Conservation (phyloP, 1,284 basidiomycete species). For the Malassezia equina region DNA sequence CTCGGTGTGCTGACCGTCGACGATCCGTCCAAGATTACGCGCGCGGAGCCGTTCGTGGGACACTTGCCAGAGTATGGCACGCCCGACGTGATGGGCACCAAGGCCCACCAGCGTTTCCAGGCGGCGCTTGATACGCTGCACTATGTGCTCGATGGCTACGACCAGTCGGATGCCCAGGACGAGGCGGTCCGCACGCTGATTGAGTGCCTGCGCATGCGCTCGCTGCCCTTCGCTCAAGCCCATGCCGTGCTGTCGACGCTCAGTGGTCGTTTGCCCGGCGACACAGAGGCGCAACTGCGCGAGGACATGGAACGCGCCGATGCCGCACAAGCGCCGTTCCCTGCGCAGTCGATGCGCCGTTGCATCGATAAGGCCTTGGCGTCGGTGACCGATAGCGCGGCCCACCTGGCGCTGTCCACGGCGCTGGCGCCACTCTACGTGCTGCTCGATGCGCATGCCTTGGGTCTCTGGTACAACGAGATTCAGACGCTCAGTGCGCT, state of each 20-base stretch:
- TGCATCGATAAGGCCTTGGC: constrained; percentile 53
- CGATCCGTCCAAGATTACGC: constrained; percentile 91
- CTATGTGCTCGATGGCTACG: constrained; percentile 58
- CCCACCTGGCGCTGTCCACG: constrained; percentile 37
- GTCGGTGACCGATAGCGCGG: constrained; percentile 14
- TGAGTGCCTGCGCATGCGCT: constrained; percentile 65
- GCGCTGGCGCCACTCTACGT: constrained; percentile 65
- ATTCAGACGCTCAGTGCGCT: constrained; percentile 63
- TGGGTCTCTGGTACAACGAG: constrained; percentile 72
- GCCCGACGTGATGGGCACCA: constrained; percentile 76
- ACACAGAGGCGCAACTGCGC: constrained; percentile 68
- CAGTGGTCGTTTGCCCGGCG: constrained; percentile 78
- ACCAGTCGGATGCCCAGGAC: constrained; percentile 53
- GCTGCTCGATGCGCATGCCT: constrained; percentile 67
- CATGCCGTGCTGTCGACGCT: constrained; percentile 75
- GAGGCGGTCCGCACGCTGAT: constrained; percentile 72
- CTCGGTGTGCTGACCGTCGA: constrained; percentile 94
- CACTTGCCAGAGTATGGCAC: constrained; percentile 59
- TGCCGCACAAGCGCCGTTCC: constrained; percentile 69
- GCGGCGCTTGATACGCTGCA: constrained; percentile 69
- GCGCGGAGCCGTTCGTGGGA: constrained; percentile 94
- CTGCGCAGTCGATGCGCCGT: constrained; percentile 67
- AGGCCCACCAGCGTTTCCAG: constrained; percentile 76
- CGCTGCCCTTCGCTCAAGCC: constrained; percentile 80
- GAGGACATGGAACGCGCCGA: constrained; percentile 66